Base-by-base conservation (phyloP, 2,329 filamentous ascomycete species). In the Ophiostoma sp. region DNA sequence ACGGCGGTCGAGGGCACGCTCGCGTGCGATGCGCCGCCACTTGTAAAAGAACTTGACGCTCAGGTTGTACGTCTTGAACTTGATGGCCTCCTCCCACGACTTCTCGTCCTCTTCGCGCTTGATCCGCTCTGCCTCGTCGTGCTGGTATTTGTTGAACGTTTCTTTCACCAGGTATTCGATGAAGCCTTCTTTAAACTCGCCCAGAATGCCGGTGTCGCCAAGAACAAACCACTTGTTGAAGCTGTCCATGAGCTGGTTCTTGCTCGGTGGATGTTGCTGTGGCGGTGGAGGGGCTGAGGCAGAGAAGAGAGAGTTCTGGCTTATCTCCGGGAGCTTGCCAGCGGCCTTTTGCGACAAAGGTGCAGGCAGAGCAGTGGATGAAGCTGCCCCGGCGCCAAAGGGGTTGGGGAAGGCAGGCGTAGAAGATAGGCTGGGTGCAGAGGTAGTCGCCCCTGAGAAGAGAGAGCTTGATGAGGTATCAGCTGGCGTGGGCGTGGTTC, bases 21-120 rank as follows among this genome's bases (percentile, higher is more conserved):
- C 78, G 12, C 84, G 79, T 8, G 81, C 83, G 52, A 76, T 79
- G 14, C 81, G 75, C 65, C 80, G 82, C 85, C 85, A 87, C 18
- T 78, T 78, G 72, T 86, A 86, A 70, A 87, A 86, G 74, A 79
- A 87, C 64, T 82, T 85, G 69, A 86, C 76, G 12, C 78, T 76
- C 42, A 87, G 77, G 67, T 79, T 85, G 73, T 84, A 81, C 3
- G 72, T 73, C 49, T 82, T 79, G 71, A 83, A 85, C n/a, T 78
- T 75, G 16, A 79, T 77, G 14, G 84, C 84, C 67, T 83, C 76
- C 2, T 78, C 79, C 78, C 75, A 82, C 62, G 73, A 82, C 73
- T 70, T 74, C 5, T 80, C 79, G 55, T 85, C 83, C 72, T 85
- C 83, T 68, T 84, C 83, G 64, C 76, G 79, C 27, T 74, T 76